phyloP scores from a whole-genome alignment of 495 filamentous ascomycete species.

The Aspergillus nidulans region DNA sequence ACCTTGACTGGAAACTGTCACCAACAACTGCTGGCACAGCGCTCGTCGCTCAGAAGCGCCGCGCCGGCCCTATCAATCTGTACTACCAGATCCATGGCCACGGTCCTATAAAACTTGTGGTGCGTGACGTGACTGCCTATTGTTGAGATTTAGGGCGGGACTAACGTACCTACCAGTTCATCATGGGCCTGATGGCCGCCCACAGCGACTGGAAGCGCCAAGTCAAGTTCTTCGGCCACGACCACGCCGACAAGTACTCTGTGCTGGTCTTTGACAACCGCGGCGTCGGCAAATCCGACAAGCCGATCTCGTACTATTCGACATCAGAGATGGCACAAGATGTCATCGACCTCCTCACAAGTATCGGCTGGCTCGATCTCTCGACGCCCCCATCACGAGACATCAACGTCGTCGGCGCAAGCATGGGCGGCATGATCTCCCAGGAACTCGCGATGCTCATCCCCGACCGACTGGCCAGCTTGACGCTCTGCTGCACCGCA shows the following conservation, averaged over 20 bases:
- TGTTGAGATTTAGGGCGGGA: conserved; percentile 7
- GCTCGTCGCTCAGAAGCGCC: conserved; percentile 56
- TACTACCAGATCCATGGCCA: conserved; percentile 75
- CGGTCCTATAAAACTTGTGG: conserved; percentile 65
- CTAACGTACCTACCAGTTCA: conserved; percentile 14
- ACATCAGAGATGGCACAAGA: conserved; percentile 54
- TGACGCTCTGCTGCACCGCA: conserved; percentile 66
- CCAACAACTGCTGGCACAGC: conserved; percentile 52
- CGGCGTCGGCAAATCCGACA: conserved; percentile 73
- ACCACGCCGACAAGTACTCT: conserved; percentile 57
- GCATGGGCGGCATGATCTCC: conserved; percentile 84
- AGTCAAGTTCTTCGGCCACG: conserved; percentile 70
- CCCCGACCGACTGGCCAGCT: conserved; percentile 56
- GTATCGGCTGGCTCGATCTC: conserved; percentile 55
- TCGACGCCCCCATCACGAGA: conserved; percentile 51
- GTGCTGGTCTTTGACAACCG: conserved; percentile 67
- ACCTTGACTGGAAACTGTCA: conserved; percentile 60
- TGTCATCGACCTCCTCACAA: conserved; percentile 61
- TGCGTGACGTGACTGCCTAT: conserved; percentile 37
- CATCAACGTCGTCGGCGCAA: conserved; percentile 69
- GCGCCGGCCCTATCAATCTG: conserved; percentile 65
- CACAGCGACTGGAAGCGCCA: conserved; percentile 68
- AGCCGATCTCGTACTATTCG: conserved; percentile 50
- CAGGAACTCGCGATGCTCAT: conserved; percentile 68
- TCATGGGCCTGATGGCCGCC: conserved; percentile 29